Conservation (phyloP, 2,329 filamentous ascomycete species). For the Scedosporium dehoogii region DNA sequence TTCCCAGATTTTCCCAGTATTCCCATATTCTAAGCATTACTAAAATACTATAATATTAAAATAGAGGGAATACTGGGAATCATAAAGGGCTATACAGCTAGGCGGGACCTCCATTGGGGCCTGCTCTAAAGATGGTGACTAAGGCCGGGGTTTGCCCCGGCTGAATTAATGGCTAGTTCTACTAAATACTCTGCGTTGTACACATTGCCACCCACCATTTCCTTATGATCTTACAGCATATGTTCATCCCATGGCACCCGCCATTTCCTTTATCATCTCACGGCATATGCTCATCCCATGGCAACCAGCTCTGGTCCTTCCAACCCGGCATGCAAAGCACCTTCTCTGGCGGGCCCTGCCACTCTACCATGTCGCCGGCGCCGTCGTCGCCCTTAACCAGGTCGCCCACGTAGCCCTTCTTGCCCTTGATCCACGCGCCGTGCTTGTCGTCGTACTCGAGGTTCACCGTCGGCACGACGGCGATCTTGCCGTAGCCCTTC, state of each 20-base stretch:
- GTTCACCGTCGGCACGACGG: conserved; percentile 45
- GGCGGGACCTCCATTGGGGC: too few relatives aligned
- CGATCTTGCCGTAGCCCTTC: conserved; percentile 38
- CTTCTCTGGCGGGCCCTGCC: conserved; percentile 34
- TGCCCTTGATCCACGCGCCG: conserved; percentile 33
- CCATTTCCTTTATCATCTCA: too few relatives aligned
- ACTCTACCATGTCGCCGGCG: conserved; percentile 25
- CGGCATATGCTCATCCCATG: conserved; percentile 25
- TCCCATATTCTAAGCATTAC: too few relatives aligned
- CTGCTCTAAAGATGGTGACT: too few relatives aligned
- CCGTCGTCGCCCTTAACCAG: conserved; percentile 18
- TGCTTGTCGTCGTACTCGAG: conserved; percentile 41
- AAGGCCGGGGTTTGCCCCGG: too few relatives aligned
- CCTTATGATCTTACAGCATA: background rate
- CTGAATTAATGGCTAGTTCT: too few relatives aligned
- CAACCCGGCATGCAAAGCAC: conserved; percentile 39
- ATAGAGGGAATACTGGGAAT: too few relatives aligned
- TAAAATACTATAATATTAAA: too few relatives aligned
- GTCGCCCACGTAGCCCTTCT: conserved; percentile 37
- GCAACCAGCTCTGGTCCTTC: conserved; percentile 28
- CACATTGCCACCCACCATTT: too few relatives aligned
- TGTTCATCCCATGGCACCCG: conserved; percentile 24
- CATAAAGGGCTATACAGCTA: too few relatives aligned
- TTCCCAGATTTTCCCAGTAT: too few relatives aligned
- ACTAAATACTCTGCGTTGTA: too few relatives aligned